Evolutionary conservation across 768 basidiomycete genomes (phyloP), one percentile per base, ranked within the genome.

Genomic region (Mycena amicta): DNA sequence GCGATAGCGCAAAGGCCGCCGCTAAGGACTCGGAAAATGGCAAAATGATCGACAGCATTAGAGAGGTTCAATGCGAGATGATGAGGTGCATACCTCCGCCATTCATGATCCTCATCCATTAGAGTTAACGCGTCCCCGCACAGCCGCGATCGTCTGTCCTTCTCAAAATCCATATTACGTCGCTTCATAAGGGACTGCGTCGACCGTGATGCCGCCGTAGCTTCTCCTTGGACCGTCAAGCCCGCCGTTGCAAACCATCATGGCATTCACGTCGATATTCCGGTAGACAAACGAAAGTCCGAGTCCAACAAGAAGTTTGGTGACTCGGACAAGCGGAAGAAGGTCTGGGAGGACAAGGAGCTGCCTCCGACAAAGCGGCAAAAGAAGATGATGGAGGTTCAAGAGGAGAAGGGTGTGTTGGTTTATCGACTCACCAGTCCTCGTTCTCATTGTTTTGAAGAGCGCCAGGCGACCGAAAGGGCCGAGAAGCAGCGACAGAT

Each of bases 121-220:
- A 40, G 25, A 16, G 20, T 46, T 45, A 50, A 39, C 49, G 43
- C 50, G 45, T 56, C 54, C 20, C 53, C 20, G 33, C 58, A 20
- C 65, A 98, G 95, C 68, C 95, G 97, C 59, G 97, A 99, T 72
- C 91, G 95, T 52, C 80, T 96, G 20, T 87, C 93, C 20, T 98
- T 98, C 75, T 96, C 94, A 27, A 98, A 98, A 73, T 95, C 95
- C 18, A 96, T 98, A 66, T 84, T 99, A 27, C 92, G 95, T 63
- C 89, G 95, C 16, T 98, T 96, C 74, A 92, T 99, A 57, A 88
- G 93, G 61, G 97, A 98, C 69, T 96, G 94, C 66, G 90, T 99
- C 2, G 90, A 93, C 67, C 87, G 97, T 30, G 94, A 96, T 64
- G 82, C 93, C 16, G 90, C 93, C 8, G 89, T 96, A 26, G 94